Conservation (phyloP, 768 basidiomycete species). For the Leccinum longicurvipes region DNA sequence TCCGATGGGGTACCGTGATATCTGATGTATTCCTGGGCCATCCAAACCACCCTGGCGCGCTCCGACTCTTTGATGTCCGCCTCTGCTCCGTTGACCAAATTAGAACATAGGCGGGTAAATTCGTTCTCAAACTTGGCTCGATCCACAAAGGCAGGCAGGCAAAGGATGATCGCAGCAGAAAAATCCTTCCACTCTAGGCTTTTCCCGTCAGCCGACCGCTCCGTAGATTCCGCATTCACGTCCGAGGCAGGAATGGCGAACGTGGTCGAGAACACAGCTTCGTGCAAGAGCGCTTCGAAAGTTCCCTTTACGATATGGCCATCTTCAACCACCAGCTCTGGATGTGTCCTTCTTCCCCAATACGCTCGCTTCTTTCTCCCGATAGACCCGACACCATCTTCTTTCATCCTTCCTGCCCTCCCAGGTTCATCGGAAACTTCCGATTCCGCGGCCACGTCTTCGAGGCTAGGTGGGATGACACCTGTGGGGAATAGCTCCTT, state of each 20-base stretch:
- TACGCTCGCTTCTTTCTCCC: conserved; percentile 63
- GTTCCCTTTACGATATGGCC: conserved; percentile 58
- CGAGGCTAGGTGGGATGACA: conserved; percentile 51
- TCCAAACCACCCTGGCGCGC: conserved; percentile 54
- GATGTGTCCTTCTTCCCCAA: conserved; percentile 77
- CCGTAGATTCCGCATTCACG: conserved; percentile 13
- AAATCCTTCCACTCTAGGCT: conserved; percentile 57
- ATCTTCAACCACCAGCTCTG: conserved; percentile 51
- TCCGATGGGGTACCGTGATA: conserved; percentile 56
- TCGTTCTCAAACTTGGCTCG: conserved; percentile 64
- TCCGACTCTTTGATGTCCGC: conserved; percentile 37
- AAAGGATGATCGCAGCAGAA: conserved; percentile 57
- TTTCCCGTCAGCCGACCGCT: conserved; percentile 18
- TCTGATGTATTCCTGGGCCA: conserved; percentile 61
- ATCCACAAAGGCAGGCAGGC: conserved; percentile 55
- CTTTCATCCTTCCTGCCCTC: conserved; percentile 33
- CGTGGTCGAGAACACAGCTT: conserved; percentile 74
- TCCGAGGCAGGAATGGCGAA: conserved; percentile 36
- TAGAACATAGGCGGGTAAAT: conserved; percentile 61
- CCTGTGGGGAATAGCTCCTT: conserved; percentile 73
- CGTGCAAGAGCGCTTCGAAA: conserved; percentile 78
- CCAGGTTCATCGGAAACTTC: conserved; percentile 28
- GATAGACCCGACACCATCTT: conserved; percentile 26
- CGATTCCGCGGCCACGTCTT: conserved; percentile 36
- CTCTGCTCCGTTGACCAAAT: conserved; percentile 56